Evolutionary conservation across 768 basidiomycete genomes (phyloP), one percentile per base, ranked within the genome.

Genomic region (Lepiota brunneoincarnata): DNA sequence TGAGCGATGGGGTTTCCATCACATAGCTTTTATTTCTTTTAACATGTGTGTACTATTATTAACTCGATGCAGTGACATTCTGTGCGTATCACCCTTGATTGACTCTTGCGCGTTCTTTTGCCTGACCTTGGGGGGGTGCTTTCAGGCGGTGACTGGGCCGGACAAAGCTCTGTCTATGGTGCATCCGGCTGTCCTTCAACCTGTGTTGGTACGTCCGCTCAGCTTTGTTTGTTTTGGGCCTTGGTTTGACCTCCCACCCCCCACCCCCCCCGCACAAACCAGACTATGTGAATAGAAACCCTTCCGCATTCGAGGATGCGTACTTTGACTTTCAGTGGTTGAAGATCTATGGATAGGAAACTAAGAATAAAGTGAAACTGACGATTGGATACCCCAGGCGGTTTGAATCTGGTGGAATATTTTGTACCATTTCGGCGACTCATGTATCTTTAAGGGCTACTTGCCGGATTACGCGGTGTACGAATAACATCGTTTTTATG

Each of bases 271-370:
- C 14, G 14, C 9, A 38, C 38, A 15, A n/a, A n/a, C n/a, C 54
- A 87, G 84, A 81, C 57, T 86, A 71, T 59, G 86, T 87, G 59
- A 76, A 82, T 70, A 77, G 78, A 56, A 84, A 88, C 61, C 89
- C 89, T 1, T 65, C 68, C 2, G 84, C 83, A 10, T 91, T 91
- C 69, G 58, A 59, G 9, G 71, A 86, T 28, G 87, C 90, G 0
- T 90, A 83, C 72, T 91, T 88, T 70, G 81, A 88, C 40, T 78
- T 92, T 64, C 75, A 77, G 43, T 80, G 78, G 46, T 67, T 90
- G 49, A 79, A 76, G 54, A 67, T 75, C 18, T 76, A 75, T 57
- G 54, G 60, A 52, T 62, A 51, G 18, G 6, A 35, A 41, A 42
- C 10, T 17, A n/a, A 34, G 39, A 21, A 24, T 48, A 17, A 12